Base-by-base conservation (phyloP, 2,329 filamentous ascomycete genomes). In the Fusarium robinianum region DNA sequence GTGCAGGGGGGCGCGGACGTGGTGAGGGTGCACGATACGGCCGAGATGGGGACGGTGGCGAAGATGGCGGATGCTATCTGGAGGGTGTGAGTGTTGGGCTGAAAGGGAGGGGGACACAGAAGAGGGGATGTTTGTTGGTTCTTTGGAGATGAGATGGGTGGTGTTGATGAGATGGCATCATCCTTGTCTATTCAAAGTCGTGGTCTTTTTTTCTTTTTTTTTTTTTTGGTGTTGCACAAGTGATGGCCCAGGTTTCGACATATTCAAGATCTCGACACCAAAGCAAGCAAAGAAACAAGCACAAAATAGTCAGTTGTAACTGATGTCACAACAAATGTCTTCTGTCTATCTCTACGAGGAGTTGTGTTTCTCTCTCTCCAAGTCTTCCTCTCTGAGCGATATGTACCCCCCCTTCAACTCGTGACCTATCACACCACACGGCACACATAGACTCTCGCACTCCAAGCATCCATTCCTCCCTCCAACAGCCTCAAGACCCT, bases 11-110 rank as follows among this genome's bases (percentile, higher is more conserved):
- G 94, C 3, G 91, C 91, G 16, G 91, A 97, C 72, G 83, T 99
- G 46, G 85, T 97, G 31, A 78, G 94, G 37, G 90, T 99, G 27
- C 94, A 99, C 70, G 92, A 97, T 72, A 87, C 91, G 10, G 70
- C 75, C 42, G 88, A 94, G 73, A 97, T 97, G 92, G 76, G 71
- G 26, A 79, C 90, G 68, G 90, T 96, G 21, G 83, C 83, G 2
- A 86, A 80, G 64, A 92, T 97, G 84, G 83, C 89, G 7, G 92
- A 97, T 77, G 91, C 90, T n/a, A 90, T 96, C 41, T 95, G 88
- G 81, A 77, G 88, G 57, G 71, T 72, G 26, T 71, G 45, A 39
- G 29, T 26, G 11, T 38, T n/a, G n/a, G n/a, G n/a, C n/a, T n/a
- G n/a, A n/a, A n/a, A n/a, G n/a, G n/a, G n/a, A n/a, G n/a, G n/a